Evolutionary conservation across 2,329 filamentous ascomycete species (phyloP).

Genomic region (Aspergillus melleus): DNA sequence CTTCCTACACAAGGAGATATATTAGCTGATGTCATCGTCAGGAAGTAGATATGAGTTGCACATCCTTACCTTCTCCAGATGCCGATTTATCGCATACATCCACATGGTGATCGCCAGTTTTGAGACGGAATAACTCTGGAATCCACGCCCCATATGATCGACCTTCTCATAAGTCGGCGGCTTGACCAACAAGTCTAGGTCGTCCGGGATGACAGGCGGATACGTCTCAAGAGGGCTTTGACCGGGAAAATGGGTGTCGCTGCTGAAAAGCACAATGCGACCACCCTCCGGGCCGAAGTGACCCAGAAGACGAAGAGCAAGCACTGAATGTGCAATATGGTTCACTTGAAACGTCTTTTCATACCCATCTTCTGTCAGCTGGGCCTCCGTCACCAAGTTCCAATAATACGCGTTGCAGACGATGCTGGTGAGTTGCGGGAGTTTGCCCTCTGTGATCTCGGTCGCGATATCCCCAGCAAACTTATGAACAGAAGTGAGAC

Average conservation of each 20-base stretch:
- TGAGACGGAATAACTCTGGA: constrained; percentile 8
- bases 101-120: constrained; percentile 11
- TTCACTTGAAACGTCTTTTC: constrained; percentile 10
- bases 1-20: not conserved
- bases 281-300: not conserved
- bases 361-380: constrained; percentile 1
- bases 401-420: constrained; percentile 12
- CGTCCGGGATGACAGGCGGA: constrained; percentile 6
- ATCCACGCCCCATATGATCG: not conserved
- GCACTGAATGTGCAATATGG: constrained; percentile 3
- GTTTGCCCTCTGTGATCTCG: constrained; percentile 6
- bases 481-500: not conserved
- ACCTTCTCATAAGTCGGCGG: not conserved
- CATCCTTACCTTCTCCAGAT: constrained; percentile 1
- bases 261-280: not conserved
- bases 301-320: constrained; percentile 6
- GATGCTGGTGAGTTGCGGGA: constrained; percentile 6
- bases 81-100: constrained; percentile 12
- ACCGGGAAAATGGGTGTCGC: not conserved
- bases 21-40: no score
- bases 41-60: not conserved
- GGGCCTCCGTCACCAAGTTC: not conserved
- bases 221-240: not conserved
- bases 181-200: constrained; percentile 4
- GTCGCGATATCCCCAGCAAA: not conserved